These are phyloP conservation scores for Lecanosticta acicola DNA, from an alignment of 2,329 filamentous ascomycete species.

Conservation along the genomic window DNA sequence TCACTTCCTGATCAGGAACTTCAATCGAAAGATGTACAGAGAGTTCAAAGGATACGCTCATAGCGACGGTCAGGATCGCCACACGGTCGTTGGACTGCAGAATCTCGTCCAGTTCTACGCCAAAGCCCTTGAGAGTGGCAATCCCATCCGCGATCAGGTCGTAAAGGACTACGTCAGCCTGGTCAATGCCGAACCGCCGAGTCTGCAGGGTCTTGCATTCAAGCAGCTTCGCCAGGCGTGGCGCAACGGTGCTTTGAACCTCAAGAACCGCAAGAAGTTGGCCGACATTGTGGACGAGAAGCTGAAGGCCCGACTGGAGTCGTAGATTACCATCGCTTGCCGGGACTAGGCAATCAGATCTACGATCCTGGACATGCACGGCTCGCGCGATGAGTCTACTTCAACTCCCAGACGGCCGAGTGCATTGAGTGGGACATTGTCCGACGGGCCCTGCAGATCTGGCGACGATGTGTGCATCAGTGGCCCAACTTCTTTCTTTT, in stretches of 20 bases:
- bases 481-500: no score
- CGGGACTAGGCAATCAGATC: no score
- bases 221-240: constrained; percentile 49
- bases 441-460: no score
- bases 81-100: constrained; percentile 52
- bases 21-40: constrained; percentile 69
- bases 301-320: constrained; percentile 49
- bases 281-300: constrained; percentile 47
- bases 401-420: no score
- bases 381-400: no score
- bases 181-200: constrained; percentile 44
- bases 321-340: constrained; percentile 9
- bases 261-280: constrained; percentile 54
- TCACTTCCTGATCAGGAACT: constrained; percentile 65
- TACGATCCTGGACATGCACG: no score
- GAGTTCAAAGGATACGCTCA: constrained; percentile 65
- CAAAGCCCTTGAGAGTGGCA: constrained; percentile 49
- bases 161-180: constrained; percentile 52
- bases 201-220: constrained; percentile 42
- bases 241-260: constrained; percentile 50
- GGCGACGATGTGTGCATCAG: no score
- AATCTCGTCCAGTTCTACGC: constrained; percentile 63
- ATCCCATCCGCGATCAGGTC: constrained; percentile 48
- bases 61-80: constrained; percentile 54
- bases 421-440: no score